These are phyloP conservation scores for Ambrosia trifida DNA, from an alignment of 129 eudicot species.

Conservation along the genomic window DNA sequence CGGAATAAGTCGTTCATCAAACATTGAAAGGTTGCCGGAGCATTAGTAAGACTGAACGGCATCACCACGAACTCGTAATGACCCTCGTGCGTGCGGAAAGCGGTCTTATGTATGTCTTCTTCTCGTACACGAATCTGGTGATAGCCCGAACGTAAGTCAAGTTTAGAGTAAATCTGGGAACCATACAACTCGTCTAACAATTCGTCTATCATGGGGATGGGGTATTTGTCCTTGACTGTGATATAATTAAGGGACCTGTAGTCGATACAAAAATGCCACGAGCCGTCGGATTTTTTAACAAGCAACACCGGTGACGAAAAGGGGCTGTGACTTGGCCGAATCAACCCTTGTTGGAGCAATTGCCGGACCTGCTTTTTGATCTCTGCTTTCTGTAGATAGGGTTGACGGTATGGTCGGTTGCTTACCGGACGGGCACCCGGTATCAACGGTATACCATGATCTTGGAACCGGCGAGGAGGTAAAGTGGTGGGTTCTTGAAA, in stretches of 20 bases:
- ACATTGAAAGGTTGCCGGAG: slow-evolving; percentile 7
- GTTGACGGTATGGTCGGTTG: not conserved
- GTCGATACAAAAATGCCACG: slow-evolving; percentile 5
- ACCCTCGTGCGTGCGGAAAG: not conserved
- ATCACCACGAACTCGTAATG: not conserved
- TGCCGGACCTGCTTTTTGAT: not conserved
- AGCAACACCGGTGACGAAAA: slow-evolving; percentile 4
- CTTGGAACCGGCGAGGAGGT: not conserved
- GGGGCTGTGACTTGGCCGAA: slow-evolving; percentile 4
- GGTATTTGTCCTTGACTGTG: slow-evolving; percentile 6
- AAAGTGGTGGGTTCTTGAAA: not conserved
- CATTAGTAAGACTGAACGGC: slow-evolving; percentile 2
- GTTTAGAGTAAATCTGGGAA: not conserved
- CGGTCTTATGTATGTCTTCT: not conserved
- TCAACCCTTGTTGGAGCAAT: not conserved
- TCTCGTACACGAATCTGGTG: slow-evolving; percentile 1
- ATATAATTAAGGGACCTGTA: slow-evolving; percentile 4
- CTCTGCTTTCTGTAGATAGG: not conserved
- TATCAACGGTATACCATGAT: slow-evolving; percentile 1
- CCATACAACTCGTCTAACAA: not conserved
- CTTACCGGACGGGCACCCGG: not conserved
- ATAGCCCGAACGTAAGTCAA: not conserved
- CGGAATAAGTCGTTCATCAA: not conserved
- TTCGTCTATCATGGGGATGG: not conserved
- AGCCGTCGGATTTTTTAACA: not conserved